Base-by-base conservation (phyloP, 306 rosid genomes). In the Ceratonia siliqua region DNA sequence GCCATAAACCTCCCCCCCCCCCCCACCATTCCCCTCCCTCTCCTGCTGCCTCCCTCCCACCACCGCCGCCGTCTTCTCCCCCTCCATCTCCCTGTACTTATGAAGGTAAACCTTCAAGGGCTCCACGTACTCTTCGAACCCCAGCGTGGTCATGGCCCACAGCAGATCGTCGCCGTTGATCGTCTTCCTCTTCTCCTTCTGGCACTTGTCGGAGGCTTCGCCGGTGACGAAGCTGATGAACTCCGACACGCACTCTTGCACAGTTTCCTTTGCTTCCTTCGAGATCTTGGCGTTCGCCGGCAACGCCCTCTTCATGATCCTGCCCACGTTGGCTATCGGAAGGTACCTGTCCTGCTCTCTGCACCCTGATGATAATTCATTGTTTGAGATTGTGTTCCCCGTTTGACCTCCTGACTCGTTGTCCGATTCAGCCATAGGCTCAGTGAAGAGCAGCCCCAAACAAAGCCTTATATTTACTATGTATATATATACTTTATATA, bases 171-270 rank as follows among this genome's bases (percentile, higher is more conserved):
- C 77, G 6, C 82, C 82, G 66, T 78, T 78, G 67, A 78, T 70
- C 3, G 77, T 78, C 67, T 78, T 78, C 15, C 77, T 27, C 49
- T 78, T 78, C 67, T 78, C 82, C 14, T 71, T 78, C 77, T 78
- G 82, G 39, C 82, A 78, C 77, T 78, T 78, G 0, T 70, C 82
- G 0, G 82, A 78, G 0, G 82, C 82, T 5, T 78, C 82, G 2
- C 77, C 82, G 4, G 82, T 78, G 18, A 78, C 22, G 58, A 78
- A 70, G 49, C 82, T 78, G 25, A 78, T 78, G 77, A 78, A 78
- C 82, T 78, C 82, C 0, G 77, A 78, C 0, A 72, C 73, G 17
- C 82, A 72, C 78, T 79, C 82, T 2, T 79, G 82, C 49, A 79
- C 63, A 0, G 78, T 79, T 41, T 79, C 78, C 8, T 79, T 79